These are phyloP conservation scores for Trypanosoma avium DNA, from an alignment of 208 protist genomes.

Conservation along the genomic window DNA sequence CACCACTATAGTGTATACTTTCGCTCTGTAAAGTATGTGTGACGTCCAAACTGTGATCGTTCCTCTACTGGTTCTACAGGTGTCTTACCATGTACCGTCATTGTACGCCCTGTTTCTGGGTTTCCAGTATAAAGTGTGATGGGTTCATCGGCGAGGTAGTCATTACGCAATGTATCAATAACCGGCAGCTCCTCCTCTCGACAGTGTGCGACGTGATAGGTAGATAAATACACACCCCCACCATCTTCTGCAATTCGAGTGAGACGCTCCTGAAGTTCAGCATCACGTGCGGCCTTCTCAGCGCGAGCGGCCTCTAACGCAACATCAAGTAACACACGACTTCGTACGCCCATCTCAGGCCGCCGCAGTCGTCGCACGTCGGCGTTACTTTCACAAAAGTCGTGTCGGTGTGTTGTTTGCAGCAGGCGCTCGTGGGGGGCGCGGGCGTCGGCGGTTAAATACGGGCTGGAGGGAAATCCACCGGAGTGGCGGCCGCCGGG, in stretches of 20 bases:
- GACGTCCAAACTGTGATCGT: constrained; percentile 66
- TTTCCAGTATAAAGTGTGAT: constrained; percentile 89
- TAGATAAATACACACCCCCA: constrained; percentile 19
- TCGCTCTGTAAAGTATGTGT: constrained; percentile 81
- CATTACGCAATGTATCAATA: constrained; percentile 53
- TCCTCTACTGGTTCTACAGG: constrained; percentile 44
- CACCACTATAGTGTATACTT: constrained; percentile 64
- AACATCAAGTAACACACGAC: constrained; percentile 55
- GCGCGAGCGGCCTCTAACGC: constrained; percentile 48
- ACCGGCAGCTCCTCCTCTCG: constrained; percentile 45
- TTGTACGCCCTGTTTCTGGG: constrained; percentile 70
- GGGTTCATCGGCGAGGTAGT: constrained; percentile 77
- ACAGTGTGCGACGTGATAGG: constrained; percentile 31
- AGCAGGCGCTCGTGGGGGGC: constrained; percentile 49
- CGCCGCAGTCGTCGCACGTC: constrained; percentile 52
- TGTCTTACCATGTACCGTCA: constrained; percentile 88
- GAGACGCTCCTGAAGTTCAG: constrained; percentile 17
- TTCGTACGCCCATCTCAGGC: constrained; percentile 69
- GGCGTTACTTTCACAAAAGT: constrained; percentile 60
- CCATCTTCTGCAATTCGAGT: constrained; percentile 5
- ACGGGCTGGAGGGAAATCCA: constrained; percentile 73
- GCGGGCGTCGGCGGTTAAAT: constrained; percentile 58
- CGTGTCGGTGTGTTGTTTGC: constrained; percentile 64
- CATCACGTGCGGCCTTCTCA: constrained; percentile 34
- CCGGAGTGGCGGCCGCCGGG: constrained; percentile 52